phyloP scores from a whole-genome alignment of 768 basidiomycete species.

The Rhizopogon vulgaris region DNA sequence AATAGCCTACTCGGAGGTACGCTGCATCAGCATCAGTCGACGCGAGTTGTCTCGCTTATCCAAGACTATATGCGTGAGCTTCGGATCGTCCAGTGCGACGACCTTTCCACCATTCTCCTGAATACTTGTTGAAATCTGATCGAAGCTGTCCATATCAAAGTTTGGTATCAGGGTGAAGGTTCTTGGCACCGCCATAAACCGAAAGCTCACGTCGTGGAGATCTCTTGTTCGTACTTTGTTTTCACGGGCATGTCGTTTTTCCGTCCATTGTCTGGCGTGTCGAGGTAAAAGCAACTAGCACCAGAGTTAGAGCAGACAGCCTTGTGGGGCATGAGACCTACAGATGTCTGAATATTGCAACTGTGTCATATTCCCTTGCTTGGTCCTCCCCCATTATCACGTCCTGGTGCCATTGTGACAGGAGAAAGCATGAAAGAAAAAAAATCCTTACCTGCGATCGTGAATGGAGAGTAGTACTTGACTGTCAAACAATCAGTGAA shows the following conservation, averaged over 20 bases:
- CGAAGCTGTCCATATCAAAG: slow-evolving; percentile 40
- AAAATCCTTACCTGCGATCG: slow-evolving; percentile 4
- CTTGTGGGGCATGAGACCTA: slow-evolving; percentile 30
- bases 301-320: neutral
- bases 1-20: slow-evolving; percentile 59
- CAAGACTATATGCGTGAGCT: slow-evolving; percentile 80
- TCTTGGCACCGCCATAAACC: neutral
- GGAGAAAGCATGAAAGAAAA: neutral
- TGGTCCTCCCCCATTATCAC: slow-evolving; percentile 70
- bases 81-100: slow-evolving; percentile 63
- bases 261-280: slow-evolving; percentile 68
- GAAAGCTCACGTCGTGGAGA: slow-evolving; percentile 45
- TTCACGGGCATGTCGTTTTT: slow-evolving; percentile 57
- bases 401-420: slow-evolving; percentile 16
- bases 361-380: slow-evolving; percentile 75
- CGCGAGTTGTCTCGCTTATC: slow-evolving; percentile 79
- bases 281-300: slow-evolving; percentile 83
- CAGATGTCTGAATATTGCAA: slow-evolving; percentile 79
- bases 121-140: slow-evolving; percentile 45
- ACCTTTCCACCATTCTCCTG: slow-evolving; percentile 67
- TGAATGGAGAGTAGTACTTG: neutral
- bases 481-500: neutral
- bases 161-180: neutral
- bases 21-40: slow-evolving; percentile 61
- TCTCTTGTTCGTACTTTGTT: slow-evolving; percentile 44